Percentiles rank a stretch among this genome's conserved stretches.
Evolutionary conservation across 108 stramenopile species (phyloP).

Genomic region (Fragilariopsis cylindrus): DNA sequence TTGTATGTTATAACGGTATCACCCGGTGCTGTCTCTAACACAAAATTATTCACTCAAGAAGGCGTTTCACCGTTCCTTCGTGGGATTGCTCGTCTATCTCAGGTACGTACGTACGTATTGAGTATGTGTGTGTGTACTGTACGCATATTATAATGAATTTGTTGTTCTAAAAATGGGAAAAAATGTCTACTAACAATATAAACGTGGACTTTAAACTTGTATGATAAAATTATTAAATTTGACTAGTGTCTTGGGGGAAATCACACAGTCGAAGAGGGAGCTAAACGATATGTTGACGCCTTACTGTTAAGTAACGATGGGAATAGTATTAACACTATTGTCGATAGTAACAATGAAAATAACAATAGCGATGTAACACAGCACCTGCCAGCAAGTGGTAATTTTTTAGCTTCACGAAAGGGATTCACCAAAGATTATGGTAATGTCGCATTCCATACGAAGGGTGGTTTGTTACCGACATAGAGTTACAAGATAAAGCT

Average conservation of each 20-base stretch:
- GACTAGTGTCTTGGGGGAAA: neutral
- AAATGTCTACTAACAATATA: no score
- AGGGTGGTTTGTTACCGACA: neutral
- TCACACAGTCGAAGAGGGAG: slow-evolving; percentile 19
- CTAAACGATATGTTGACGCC: slow-evolving; percentile 32
- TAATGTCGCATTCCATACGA: neutral
- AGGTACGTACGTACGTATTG: neutral
- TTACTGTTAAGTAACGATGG: neutral
- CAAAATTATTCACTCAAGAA: neutral
- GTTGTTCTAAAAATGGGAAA: no score
- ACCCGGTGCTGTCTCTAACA: slow-evolving; percentile 18
- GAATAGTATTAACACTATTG: neutral
- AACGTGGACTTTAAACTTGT: neutral
- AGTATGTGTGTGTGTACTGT: no score
- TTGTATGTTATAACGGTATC: slow-evolving; percentile 19
- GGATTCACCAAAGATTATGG: slow-evolving; percentile 14
- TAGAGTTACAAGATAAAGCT: slow-evolving; percentile 9
- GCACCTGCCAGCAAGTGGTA: neutral
- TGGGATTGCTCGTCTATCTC: neutral
- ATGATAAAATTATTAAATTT: neutral
- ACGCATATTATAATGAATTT: no score
- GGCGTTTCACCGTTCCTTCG: neutral
- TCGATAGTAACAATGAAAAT: no score
- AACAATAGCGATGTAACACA: neutral
- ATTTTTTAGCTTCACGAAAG: neutral